These are phyloP conservation scores for Sporothrix euskadiensis DNA, from an alignment of 2,329 filamentous ascomycete species.

Conservation along the genomic window DNA sequence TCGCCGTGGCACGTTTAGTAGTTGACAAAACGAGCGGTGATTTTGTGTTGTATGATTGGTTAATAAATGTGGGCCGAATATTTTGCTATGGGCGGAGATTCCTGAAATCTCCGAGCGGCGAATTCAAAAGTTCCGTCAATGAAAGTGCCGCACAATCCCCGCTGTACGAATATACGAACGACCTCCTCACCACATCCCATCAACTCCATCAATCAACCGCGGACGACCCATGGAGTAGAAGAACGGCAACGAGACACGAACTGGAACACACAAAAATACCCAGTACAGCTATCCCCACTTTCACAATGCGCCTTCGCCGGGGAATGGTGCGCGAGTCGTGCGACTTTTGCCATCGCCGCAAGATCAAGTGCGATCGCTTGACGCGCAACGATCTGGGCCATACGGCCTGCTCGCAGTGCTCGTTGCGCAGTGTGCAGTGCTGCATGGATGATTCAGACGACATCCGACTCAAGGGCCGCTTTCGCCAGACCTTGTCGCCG, in stretches of 20 bases:
- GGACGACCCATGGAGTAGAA: neutral
- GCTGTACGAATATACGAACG: neutral
- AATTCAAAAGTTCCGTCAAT: neutral
- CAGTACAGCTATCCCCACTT: neutral
- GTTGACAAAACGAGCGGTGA: neutral
- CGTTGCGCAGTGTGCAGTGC: constrained; percentile 31
- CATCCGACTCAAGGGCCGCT: constrained; percentile 30
- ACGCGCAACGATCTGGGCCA: constrained; percentile 31
- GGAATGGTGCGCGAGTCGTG: constrained; percentile 31
- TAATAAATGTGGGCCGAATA: neutral
- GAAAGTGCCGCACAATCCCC: constrained; percentile 16
- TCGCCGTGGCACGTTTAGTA: neutral
- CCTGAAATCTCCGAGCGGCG: constrained; percentile 1
- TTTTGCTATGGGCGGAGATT: neutral
- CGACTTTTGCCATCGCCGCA: constrained; percentile 32
- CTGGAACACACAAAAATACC: neutral
- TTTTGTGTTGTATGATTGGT: constrained; percentile 16
- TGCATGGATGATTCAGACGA: constrained; percentile 34
- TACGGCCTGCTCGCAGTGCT: constrained; percentile 34
- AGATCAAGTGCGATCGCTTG: constrained; percentile 36
- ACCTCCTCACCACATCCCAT: neutral
- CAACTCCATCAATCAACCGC: neutral
- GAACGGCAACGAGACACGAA: neutral
- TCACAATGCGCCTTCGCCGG: constrained; percentile 28
- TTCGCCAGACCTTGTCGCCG: neutral